A percentile compares a stretch with the other conserved stretches of the same genome.
phyloP scores from a whole-genome alignment of 495 filamentous ascomycete genomes.

The Hypoxylon fragiforme region DNA sequence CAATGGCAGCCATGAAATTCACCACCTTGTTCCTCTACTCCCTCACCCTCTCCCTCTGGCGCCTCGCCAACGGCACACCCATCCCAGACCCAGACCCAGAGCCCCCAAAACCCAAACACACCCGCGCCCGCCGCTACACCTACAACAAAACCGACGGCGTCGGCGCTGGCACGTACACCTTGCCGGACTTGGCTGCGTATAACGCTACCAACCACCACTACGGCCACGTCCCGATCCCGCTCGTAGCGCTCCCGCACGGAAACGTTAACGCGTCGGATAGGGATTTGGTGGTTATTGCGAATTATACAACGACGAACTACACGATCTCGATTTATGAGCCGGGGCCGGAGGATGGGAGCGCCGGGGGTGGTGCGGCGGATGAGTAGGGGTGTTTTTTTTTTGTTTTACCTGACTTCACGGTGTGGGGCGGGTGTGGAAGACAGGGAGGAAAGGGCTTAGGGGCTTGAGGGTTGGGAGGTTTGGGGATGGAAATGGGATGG shows the following conservation, averaged over 20 bases:
- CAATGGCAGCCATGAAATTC: constrained; percentile 7
- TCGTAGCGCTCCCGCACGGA: too few relatives aligned
- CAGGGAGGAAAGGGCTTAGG: too few relatives aligned
- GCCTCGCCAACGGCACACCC: constrained; percentile 1
- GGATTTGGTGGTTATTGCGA: too few relatives aligned
- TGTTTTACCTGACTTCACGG: too few relatives aligned
- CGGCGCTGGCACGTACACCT: neutral
- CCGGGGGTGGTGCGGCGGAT: too few relatives aligned
- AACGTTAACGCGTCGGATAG: too few relatives aligned
- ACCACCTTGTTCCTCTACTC: neutral
- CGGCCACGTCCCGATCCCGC: neutral
- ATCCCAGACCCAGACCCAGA: neutral
- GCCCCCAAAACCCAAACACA: neutral
- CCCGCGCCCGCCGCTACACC: neutral
- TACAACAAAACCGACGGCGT: constrained; percentile 1
- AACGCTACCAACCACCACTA: neutral
- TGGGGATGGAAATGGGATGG: neutral
- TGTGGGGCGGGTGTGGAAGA: too few relatives aligned
- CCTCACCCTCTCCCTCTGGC: constrained; percentile 17
- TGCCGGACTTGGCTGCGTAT: neutral
- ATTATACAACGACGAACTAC: too few relatives aligned
- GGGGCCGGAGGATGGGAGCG: too few relatives aligned
- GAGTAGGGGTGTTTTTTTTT: too few relatives aligned
- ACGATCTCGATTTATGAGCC: too few relatives aligned
- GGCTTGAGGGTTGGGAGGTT: too few relatives aligned